These are phyloP conservation scores for Hypericum androsaemum DNA, from an alignment of 345 rosid species.

Conservation along the genomic window DNA sequence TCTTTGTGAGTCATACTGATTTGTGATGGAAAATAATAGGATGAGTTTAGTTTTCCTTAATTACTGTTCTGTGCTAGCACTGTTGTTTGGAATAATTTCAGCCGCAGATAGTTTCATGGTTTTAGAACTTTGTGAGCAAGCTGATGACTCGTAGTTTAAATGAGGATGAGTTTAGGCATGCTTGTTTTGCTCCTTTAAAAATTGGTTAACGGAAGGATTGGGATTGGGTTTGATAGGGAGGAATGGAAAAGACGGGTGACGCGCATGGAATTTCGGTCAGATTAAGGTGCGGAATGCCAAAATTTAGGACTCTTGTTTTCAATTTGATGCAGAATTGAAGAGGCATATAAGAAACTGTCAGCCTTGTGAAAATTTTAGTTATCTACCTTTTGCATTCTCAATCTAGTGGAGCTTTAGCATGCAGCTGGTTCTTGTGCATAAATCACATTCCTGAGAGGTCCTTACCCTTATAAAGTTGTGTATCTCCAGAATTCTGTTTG, in stretches of 20 bases:
- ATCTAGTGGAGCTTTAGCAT: no score
- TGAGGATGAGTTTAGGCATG: conserved; percentile 2
- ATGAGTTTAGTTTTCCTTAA: conserved; percentile 6
- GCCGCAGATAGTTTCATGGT: not conserved
- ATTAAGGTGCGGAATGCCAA: conserved; percentile 54
- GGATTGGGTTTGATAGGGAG: conserved; percentile 64
- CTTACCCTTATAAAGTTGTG: no score
- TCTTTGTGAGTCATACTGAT: conserved; percentile 76
- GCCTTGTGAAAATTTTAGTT: no score
- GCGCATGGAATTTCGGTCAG: conserved; percentile 60
- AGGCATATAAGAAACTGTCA: not conserved
- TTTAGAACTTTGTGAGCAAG: not conserved
- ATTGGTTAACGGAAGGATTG: conserved; percentile 37
- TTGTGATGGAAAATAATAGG: conserved; percentile 33
- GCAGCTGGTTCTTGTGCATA: no score
- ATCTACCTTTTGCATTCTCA: no score
- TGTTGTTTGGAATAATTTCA: conserved; percentile 19
- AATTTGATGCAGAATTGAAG: conserved; percentile 9
- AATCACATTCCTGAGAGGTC: no score
- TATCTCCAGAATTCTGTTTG: no score
- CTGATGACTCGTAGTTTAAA: not conserved
- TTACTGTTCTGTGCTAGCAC: conserved; percentile 12
- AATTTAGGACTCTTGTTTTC: conserved; percentile 60
- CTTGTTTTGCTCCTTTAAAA: conserved; percentile 11
- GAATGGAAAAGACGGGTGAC: conserved; percentile 93